These are phyloP conservation scores for Pseudocercospora vitis DNA, from an alignment of 2,329 filamentous ascomycete genomes.

Conservation along the genomic window DNA sequence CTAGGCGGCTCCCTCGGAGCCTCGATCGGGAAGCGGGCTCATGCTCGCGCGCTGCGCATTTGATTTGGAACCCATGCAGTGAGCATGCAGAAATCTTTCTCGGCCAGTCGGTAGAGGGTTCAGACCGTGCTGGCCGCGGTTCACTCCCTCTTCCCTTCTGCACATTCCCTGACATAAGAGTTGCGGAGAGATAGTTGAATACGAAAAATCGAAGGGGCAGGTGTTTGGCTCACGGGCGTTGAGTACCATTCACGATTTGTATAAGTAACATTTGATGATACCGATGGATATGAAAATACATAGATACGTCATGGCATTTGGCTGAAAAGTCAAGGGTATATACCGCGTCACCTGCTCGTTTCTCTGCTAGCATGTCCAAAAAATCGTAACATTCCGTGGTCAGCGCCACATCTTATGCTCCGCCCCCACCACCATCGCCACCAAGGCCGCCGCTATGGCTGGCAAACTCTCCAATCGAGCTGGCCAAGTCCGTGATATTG, in stretches of 20 bases:
- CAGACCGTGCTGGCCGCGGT: slow-evolving; percentile 2
- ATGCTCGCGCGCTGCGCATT: slow-evolving; percentile 16
- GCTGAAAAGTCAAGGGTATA: too few relatives aligned
- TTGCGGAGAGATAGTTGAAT: neutral
- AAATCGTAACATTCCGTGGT: too few relatives aligned
- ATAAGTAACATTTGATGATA: neutral
- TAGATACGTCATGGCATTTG: too few relatives aligned
- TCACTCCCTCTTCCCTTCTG: neutral
- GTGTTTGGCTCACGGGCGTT: too few relatives aligned
- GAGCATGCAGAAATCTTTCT: neutral
- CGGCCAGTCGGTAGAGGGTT: slow-evolving; percentile 6
- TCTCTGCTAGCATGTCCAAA: neutral
- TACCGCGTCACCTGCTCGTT: too few relatives aligned
- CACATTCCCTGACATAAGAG: neutral
- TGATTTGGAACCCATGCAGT: neutral
- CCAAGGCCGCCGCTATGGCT: neutral
- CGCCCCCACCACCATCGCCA: neutral
- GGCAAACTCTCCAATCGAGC: slow-evolving; percentile 23
- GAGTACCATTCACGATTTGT: neutral
- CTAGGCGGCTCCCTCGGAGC: neutral
- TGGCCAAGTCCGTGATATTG: slow-evolving; percentile 21
- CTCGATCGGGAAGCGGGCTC: slow-evolving; percentile 1
- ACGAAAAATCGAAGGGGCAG: too few relatives aligned
- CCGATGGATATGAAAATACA: neutral
- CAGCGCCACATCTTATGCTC: too few relatives aligned